Evolutionary conservation across 768 basidiomycete species (phyloP), one percentile per base, ranked within the genome.

Genomic region (Tricholoma terreum): DNA sequence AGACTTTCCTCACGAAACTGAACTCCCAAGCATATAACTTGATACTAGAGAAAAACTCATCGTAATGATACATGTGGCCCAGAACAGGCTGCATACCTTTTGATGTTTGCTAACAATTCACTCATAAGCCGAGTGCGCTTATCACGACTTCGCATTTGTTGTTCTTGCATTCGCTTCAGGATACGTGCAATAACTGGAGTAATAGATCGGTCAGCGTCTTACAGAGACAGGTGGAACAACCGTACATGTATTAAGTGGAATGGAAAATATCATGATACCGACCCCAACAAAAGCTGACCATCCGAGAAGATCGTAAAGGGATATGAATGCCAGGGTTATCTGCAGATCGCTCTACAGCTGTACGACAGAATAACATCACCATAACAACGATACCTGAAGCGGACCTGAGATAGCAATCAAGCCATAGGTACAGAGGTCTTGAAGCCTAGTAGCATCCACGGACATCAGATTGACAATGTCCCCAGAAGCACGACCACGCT

Each of bases 391-490:
- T 77, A 82, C 89, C 78, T 94, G 94, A 67, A 92, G 82, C 6
- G 94, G 89, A 1, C 92, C 95, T 2, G 88, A 92, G 66, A 95
- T 80, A 3, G 85, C 80, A 58, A 96, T 94, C 42, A 97, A 76
- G 1, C 89, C 92, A 67, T 89, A 92, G 0, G 86, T 84, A 67
- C 89, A 90, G 22, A 93, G 76, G 58, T 94, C 91, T 62, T 92
- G 90, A 42, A 94, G 71, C 34, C 89, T 76, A 12, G 82, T 85
- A 0, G 92, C 84, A 61, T 94, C 92, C 12, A 96, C 93, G 7
- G 87, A 89, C 88, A 95, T 94, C 31, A 96, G 72, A 67, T 97
- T 98, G 60, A 97, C 93, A 34, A 97, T 94, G 67, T 97, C 94
- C 1, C 96, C 95, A 0, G 91, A 85, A 0, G 90, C 82, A 40